A percentile compares a stretch with the other conserved stretches of the same genome.
phyloP scores from a whole-genome alignment of 306 rosid species.

The Trichosanthes truncata region DNA sequence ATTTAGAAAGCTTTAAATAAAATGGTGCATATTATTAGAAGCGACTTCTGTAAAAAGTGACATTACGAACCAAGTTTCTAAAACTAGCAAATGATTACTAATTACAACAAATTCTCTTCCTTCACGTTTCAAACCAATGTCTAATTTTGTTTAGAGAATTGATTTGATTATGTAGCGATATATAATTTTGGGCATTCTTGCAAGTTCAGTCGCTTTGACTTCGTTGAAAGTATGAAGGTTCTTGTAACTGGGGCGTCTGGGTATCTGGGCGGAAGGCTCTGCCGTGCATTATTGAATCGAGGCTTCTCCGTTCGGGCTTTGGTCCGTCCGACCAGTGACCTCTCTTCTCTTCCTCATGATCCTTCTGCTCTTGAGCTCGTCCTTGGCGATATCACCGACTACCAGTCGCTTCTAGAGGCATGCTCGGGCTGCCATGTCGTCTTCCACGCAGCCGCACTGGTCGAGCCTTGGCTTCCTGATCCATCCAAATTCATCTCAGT shows the following conservation, averaged over 20 bases:
- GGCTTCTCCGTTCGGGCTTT: conserved; percentile 60
- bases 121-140: not conserved
- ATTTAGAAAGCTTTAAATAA: conserved; percentile 2
- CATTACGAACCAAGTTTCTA: not conserved
- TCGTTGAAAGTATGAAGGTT: conserved; percentile 25
- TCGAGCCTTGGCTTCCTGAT: conserved; percentile 96
- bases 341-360: conserved; percentile 43
- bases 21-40: not conserved
- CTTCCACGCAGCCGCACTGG: conserved; percentile 85
- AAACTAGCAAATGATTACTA: not conserved
- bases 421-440: conserved; percentile 55
- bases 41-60: not conserved
- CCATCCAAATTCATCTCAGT: conserved; percentile 64
- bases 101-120: not conserved
- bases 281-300: conserved; percentile 39
- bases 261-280: conserved; percentile 70
- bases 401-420: conserved; percentile 61
- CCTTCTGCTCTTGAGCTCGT: conserved; percentile 38
- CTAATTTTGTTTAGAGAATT: not conserved
- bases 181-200: not conserved
- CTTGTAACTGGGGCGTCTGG: conserved; percentile 88
- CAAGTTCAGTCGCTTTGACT: not conserved
- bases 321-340: conserved; percentile 76
- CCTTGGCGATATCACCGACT: conserved; percentile 73
- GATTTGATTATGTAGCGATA: not conserved